Conservation (phyloP, 2,329 filamentous ascomycete species). For the Diaporthe citri region DNA sequence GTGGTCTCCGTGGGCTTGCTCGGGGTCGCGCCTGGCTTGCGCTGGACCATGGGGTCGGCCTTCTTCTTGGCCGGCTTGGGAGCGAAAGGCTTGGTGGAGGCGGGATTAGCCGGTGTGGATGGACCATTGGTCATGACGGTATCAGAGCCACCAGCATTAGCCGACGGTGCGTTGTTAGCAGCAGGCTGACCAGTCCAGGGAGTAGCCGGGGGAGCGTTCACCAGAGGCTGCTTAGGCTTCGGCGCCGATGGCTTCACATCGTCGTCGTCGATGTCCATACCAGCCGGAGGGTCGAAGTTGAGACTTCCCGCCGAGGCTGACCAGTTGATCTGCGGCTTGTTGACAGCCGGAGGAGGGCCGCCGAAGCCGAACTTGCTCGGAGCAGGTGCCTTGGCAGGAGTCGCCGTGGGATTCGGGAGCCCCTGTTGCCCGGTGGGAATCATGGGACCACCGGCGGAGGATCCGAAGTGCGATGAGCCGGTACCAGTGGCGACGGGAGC, state of each 20-base stretch:
- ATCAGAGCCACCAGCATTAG: not conserved
- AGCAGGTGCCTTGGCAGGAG: not conserved
- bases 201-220: not conserved
- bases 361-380: not conserved
- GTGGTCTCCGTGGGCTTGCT: not conserved
- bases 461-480: too few relatives aligned
- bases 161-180: not conserved
- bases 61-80: slow-evolving; percentile 6
- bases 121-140: not conserved
- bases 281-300: not conserved
- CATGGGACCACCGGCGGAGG: too few relatives aligned
- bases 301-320: not conserved
- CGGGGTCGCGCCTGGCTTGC: not conserved
- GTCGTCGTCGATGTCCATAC: not conserved
- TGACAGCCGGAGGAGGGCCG: not conserved
- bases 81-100: not conserved
- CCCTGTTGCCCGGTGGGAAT: too few relatives aligned
- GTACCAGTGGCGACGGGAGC: not conserved
- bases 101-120: not conserved
- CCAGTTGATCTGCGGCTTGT: not conserved
- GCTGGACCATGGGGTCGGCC: not conserved
- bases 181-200: not conserved
- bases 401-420: not conserved
- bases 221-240: too few relatives aligned
- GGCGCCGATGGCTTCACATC: not conserved